Evolutionary conservation across 2,329 filamentous ascomycete species (phyloP).

Genomic region (Neurospora crassa): DNA sequence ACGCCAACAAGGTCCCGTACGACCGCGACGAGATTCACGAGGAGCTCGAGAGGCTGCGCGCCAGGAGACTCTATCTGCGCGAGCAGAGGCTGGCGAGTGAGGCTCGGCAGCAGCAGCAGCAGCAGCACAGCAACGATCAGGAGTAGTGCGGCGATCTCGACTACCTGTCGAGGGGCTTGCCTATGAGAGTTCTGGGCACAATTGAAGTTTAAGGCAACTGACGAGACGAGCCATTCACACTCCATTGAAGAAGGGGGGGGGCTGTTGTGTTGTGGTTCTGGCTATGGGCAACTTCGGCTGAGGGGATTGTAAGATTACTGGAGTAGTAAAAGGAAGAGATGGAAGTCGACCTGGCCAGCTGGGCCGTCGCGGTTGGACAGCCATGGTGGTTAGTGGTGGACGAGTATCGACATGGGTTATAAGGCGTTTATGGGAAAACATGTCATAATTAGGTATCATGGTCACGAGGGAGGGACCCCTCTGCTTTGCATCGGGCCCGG

Average conservation of each 20-base stretch:
- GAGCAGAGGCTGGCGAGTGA: slow-evolving; percentile 45
- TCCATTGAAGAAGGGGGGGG: background rate
- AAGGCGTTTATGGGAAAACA: background rate
- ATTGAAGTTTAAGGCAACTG: background rate
- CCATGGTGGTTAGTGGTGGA: background rate
- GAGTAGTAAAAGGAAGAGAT: background rate
- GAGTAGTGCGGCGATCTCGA: background rate
- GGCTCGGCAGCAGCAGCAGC: slow-evolving; percentile 21
- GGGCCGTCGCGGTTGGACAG: background rate
- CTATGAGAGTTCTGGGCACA: no score
- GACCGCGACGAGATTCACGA: slow-evolving; percentile 74
- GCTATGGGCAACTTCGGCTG: background rate
- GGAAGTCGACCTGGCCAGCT: background rate
- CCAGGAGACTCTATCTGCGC: slow-evolving; percentile 62
- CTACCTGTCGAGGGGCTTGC: no score
- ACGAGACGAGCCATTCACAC: background rate
- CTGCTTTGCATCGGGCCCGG: background rate
- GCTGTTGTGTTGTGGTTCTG: background rate
- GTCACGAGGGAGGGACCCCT: background rate
- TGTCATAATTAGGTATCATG: background rate
- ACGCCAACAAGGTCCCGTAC: slow-evolving; percentile 66
- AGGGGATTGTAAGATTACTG: background rate
- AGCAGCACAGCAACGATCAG: slow-evolving; percentile 8
- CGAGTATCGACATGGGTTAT: background rate
- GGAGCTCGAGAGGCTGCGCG: slow-evolving; percentile 66